Evolutionary conservation across 805 yeast species (phyloP).

Genomic region (Starmerella stellata): DNA sequence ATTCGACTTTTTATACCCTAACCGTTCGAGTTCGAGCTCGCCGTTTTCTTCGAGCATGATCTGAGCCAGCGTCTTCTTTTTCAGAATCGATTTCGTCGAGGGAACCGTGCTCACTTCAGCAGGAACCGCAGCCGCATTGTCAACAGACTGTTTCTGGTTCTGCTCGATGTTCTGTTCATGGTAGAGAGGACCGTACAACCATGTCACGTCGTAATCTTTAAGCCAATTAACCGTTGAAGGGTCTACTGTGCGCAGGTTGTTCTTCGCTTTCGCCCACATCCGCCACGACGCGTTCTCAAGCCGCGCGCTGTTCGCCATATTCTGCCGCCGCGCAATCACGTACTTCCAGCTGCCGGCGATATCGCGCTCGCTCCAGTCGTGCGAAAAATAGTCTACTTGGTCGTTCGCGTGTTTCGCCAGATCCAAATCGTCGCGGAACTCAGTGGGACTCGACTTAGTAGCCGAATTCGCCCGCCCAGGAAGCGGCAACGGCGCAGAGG

Average conservation of each 20-base stretch:
- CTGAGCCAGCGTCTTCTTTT: constrained; percentile 71
- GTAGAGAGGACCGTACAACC: constrained; percentile 87
- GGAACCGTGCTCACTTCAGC: background rate
- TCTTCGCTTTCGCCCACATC: constrained; percentile 76
- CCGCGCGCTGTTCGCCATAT: constrained; percentile 65
- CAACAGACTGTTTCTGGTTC: background rate
- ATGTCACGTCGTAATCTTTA: constrained; percentile 89
- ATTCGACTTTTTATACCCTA: background rate
- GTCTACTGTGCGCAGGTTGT: constrained; percentile 51
- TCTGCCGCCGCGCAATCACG: constrained; percentile 62
- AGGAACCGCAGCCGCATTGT: background rate
- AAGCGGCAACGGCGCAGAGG: background rate
- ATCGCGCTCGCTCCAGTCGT: constrained; percentile 88
- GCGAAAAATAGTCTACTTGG: constrained; percentile 89
- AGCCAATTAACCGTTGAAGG: constrained; percentile 93
- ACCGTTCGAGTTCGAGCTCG: constrained; percentile 8
- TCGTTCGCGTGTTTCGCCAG: constrained; percentile 60
- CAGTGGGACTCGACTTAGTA: background rate
- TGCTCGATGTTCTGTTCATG: constrained; percentile 22
- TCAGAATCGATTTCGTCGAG: constrained; percentile 55
- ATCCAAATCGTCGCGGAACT: constrained; percentile 14
- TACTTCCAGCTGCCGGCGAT: constrained; percentile 93
- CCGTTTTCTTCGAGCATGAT: constrained; percentile 35
- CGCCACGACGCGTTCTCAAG: constrained; percentile 83
- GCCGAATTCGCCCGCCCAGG: background rate